Evolutionary conservation across 768 basidiomycete genomes (phyloP).

Genomic region (Collybia mongolica): DNA sequence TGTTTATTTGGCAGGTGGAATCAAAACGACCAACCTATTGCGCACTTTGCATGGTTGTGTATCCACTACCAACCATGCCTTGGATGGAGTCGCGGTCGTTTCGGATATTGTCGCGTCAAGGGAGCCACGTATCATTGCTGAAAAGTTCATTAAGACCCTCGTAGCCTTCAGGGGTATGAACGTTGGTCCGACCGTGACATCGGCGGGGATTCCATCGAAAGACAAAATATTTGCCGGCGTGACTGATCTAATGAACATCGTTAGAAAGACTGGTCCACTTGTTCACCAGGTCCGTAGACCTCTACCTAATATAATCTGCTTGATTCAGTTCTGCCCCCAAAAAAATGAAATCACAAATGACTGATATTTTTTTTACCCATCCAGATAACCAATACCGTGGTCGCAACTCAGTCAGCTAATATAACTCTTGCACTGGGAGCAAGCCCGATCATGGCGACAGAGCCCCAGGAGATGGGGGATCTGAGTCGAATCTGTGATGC

Average conservation of each 20-base stretch:
- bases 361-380: background rate
- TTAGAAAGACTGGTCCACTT: constrained; percentile 60
- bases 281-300: constrained; percentile 66
- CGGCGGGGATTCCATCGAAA: constrained; percentile 4
- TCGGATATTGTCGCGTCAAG: constrained; percentile 78
- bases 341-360: background rate
- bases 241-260: constrained; percentile 44
- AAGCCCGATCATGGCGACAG: constrained; percentile 93
- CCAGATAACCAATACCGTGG: constrained; percentile 89
- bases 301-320: background rate
- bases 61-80: constrained; percentile 49
- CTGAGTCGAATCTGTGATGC: constrained; percentile 63
- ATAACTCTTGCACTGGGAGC: constrained; percentile 84
- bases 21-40: constrained; percentile 76
- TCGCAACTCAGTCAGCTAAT: constrained; percentile 88
- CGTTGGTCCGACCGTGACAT: background rate
- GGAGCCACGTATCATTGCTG: constrained; percentile 53
- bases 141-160: constrained; percentile 40
- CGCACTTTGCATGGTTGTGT: constrained; percentile 73
- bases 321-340: background rate
- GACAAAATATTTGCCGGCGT: constrained; percentile 43
- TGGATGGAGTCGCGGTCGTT: constrained; percentile 88
- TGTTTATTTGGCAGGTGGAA: constrained; percentile 61
- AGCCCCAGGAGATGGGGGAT: constrained; percentile 79
- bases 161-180: constrained; percentile 35